A percentile compares a stretch with the other conserved stretches of the same genome.
These are phyloP conservation scores for Annulohypoxylon maeteangense DNA, from an alignment of 495 filamentous ascomycete species.

Conservation along the genomic window DNA sequence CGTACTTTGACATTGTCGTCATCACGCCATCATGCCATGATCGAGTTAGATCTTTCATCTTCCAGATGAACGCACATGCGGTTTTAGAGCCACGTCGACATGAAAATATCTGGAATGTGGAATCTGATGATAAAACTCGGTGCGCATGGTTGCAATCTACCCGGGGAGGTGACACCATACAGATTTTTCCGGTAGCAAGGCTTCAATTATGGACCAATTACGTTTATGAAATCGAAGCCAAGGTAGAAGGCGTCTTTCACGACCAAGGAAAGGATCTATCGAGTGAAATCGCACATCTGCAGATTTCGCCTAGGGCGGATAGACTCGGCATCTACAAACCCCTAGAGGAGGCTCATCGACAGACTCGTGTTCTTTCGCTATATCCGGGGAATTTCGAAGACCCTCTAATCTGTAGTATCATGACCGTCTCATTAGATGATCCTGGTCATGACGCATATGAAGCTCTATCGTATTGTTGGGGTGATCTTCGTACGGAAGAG, in stretches of 20 bases:
- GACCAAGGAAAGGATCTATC: not conserved
- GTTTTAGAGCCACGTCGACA: not conserved
- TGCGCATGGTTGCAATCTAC: not conserved
- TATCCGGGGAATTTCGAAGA: not conserved
- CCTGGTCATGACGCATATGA: not conserved
- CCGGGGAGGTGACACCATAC: not conserved
- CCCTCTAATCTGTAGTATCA: not conserved
- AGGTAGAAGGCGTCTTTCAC: not conserved
- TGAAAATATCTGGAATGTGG: not conserved
- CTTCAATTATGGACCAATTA: not conserved
- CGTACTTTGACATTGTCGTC: not conserved
- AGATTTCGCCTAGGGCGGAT: not conserved
- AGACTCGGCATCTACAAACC: not conserved
- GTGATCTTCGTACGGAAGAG: not conserved
- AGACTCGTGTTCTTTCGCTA: slow-evolving; percentile 1
- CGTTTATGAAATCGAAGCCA: not conserved
- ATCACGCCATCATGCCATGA: not conserved
- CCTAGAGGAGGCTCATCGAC: not conserved
- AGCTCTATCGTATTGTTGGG: slow-evolving; percentile 4
- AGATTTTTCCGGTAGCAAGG: not conserved
- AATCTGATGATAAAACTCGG: not conserved
- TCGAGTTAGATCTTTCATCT: not conserved
- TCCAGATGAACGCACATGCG: not conserved
- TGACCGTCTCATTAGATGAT: not conserved
- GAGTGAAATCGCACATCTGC: not conserved